Evolutionary conservation across 306 rosid species (phyloP).

Genomic region (Pachyrhizus erosus): DNA sequence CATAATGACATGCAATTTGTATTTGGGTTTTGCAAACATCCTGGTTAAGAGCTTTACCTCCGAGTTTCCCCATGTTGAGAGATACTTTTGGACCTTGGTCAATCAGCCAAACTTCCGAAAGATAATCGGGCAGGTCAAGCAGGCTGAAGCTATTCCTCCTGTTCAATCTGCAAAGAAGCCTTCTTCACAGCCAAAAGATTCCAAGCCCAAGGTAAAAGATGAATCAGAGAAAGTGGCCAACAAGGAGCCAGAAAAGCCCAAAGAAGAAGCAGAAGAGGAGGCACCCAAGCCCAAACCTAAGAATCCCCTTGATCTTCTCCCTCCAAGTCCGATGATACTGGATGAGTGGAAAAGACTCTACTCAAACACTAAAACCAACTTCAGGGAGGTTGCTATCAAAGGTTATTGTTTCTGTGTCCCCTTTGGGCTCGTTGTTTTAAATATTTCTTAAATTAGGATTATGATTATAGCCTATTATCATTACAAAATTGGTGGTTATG

Average conservation of each 20-base stretch:
- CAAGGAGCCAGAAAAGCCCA: slow-evolving; percentile 52
- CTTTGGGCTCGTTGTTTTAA: not conserved
- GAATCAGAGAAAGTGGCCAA: slow-evolving; percentile 54
- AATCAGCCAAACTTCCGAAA: slow-evolving; percentile 86
- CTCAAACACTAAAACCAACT: slow-evolving; percentile 79
- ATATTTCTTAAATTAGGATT: not conserved
- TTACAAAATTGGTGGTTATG: not conserved
- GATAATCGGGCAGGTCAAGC: slow-evolving; percentile 76
- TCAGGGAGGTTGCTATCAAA: slow-evolving; percentile 85
- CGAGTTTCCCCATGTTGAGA: slow-evolving; percentile 86
- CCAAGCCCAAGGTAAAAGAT: slow-evolving; percentile 67
- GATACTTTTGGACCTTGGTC: slow-evolving; percentile 96
- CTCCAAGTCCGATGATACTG: slow-evolving; percentile 78
- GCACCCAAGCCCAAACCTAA: slow-evolving; percentile 82
- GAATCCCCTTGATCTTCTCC: slow-evolving; percentile 78
- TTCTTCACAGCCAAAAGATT: slow-evolving; percentile 66
- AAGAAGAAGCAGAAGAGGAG: slow-evolving; percentile 58
- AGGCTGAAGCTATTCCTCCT: slow-evolving; percentile 58
- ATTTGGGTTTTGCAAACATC: slow-evolving; percentile 49
- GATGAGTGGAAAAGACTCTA: slow-evolving; percentile 91
- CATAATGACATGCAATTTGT: slow-evolving; percentile 57
- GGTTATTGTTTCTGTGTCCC: slow-evolving; percentile 48
- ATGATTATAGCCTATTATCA: not conserved
- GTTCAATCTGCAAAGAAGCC: slow-evolving; percentile 73
- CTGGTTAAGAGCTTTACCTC: slow-evolving; percentile 76